A percentile compares a stretch with the other conserved stretches of the same genome.
These are phyloP conservation scores for Brassica cretica DNA, from an alignment of 345 rosid genomes.

Conservation along the genomic window DNA sequence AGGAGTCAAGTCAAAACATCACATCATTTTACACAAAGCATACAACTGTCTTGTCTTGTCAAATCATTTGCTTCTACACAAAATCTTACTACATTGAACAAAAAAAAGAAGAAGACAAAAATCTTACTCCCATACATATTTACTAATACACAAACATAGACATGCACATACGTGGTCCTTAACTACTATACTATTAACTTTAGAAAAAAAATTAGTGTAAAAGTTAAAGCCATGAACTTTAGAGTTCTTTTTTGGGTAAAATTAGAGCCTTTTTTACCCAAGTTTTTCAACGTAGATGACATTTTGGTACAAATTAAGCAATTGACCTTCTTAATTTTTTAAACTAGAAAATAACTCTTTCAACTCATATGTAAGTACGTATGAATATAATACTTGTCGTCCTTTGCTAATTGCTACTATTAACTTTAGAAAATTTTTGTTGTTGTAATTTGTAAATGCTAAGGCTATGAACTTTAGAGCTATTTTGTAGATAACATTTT, in stretches of 20 bases:
- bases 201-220: too few species aligned
- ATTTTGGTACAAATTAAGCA: neutral
- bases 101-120: too few species aligned
- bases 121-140: neutral
- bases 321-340: neutral
- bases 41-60: conserved; percentile 40
- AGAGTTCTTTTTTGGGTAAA: too few species aligned
- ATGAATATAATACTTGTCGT: too few species aligned
- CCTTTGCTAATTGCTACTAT: neutral
- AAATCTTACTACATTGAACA: conserved; percentile 11
- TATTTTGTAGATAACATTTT: too few species aligned
- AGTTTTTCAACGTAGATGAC: neutral
- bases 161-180: neutral
- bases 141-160: neutral
- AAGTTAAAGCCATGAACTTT: neutral
- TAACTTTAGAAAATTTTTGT: neutral
- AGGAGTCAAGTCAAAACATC: conserved; percentile 44
- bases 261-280: too few species aligned
- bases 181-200: neutral
- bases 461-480: neutral
- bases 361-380: neutral
- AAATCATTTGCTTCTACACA: conserved; percentile 36
- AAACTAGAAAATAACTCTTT: neutral
- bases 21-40: conserved; percentile 39
- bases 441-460: neutral